Conservation (phyloP, 805 yeast genomes). For the Lipomyces yamadae region DNA sequence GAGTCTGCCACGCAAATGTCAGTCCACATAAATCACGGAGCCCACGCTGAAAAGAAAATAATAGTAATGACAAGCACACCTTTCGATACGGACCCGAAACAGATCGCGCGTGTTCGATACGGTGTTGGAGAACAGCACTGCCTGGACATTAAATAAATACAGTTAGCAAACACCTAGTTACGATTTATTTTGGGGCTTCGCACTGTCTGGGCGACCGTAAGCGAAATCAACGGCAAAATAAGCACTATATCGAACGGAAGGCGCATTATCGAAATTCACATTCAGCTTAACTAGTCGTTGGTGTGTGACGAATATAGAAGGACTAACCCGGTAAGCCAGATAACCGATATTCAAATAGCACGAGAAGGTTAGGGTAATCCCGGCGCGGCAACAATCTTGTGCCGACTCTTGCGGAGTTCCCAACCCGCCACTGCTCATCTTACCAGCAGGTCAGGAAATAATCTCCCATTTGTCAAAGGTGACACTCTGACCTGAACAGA, state of each 20-base stretch:
- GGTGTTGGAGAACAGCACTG: constrained; percentile 1
- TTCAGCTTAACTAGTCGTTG: too few relatives aligned
- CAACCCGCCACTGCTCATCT: too few relatives aligned
- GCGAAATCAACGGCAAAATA: background rate
- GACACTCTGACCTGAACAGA: too few relatives aligned
- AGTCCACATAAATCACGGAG: background rate
- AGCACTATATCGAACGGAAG: background rate
- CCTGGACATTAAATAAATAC: background rate
- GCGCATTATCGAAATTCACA: background rate
- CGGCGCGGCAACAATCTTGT: too few relatives aligned
- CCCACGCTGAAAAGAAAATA: background rate
- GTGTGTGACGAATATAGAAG: too few relatives aligned
- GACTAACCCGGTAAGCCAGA: too few relatives aligned
- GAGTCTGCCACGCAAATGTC: background rate
- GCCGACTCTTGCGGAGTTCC: too few relatives aligned
- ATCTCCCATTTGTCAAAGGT: too few relatives aligned
- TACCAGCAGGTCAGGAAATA: too few relatives aligned
- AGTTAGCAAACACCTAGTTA: background rate
- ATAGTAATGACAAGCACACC: background rate
- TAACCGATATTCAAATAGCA: too few relatives aligned
- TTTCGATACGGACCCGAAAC: background rate
- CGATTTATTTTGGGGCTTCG: background rate
- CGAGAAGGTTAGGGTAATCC: too few relatives aligned
- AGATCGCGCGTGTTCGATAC: background rate
- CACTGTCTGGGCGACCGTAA: background rate